A percentile compares a stretch with the other conserved stretches of the same genome.
These are phyloP conservation scores for Prunus salicina DNA, from an alignment of 306 rosid species.

Conservation along the genomic window DNA sequence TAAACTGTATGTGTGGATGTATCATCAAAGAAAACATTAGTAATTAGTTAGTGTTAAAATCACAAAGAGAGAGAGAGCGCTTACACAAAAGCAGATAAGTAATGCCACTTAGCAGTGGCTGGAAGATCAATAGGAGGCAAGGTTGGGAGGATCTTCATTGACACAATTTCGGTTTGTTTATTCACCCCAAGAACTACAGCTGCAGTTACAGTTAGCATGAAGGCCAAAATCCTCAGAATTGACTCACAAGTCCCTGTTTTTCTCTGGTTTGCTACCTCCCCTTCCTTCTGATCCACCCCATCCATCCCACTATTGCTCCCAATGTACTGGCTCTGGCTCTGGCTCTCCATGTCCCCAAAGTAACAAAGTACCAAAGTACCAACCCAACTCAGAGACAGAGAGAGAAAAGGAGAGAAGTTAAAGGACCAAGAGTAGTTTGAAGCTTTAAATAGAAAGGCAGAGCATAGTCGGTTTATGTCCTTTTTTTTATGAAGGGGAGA, in stretches of 20 bases:
- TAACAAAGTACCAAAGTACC: not conserved
- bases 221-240: conserved; percentile 53
- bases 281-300: conserved; percentile 19
- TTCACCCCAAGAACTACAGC: conserved; percentile 44
- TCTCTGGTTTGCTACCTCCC: conserved; percentile 12
- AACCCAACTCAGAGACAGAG: not conserved
- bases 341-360: conserved; percentile 27
- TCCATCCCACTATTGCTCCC: conserved; percentile 20
- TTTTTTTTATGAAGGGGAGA: not conserved
- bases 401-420: not conserved
- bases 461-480: not conserved
- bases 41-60: not conserved
- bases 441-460: conserved; percentile 1
- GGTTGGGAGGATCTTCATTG: conserved; percentile 18
- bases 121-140: conserved; percentile 54
- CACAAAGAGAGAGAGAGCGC: conserved; percentile 3
- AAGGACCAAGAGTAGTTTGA: not conserved
- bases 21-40: too few relatives aligned
- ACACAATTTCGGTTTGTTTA: conserved; percentile 50
- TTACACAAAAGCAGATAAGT: conserved; percentile 70
- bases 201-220: conserved; percentile 44
- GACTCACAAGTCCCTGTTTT: conserved; percentile 20
- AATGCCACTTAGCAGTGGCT: conserved; percentile 58
- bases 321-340: conserved; percentile 14
- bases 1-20: too few relatives aligned